Evolutionary conservation across 495 filamentous ascomycete genomes (phyloP), one percentile per base, ranked within the genome.

Genomic region (Hyaloscypha variabilis): DNA sequence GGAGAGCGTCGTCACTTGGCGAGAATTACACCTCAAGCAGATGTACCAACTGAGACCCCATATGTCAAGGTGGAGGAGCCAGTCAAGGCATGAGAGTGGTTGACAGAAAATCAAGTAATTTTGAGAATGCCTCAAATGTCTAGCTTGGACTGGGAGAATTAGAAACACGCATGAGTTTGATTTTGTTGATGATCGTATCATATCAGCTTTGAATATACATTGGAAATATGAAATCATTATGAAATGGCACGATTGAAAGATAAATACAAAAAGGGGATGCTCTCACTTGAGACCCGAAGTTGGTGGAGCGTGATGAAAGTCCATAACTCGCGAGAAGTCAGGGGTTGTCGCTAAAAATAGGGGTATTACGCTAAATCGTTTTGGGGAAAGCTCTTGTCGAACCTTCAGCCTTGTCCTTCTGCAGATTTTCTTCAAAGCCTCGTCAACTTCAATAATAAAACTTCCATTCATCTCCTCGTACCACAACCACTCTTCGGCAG

Each of bases 11-110:
- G 88, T 26, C 88, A 91, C 75, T 75, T 90, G 54, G 87, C 87
- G 3, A 76, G 89, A 53, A 85, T 91, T 62, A 90, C 88, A 6
- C 88, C 88, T 1, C 88, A 90, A 70, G 88, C 86, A 0, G 88
- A 90, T 74, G 28, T 8, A 8, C 70, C 70, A 23, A 65, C 39
- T 57, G 67, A 69, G 56, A 71, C 68, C 2, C 58, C 61, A 34
- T 61, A 63, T 62, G 59, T 66, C 8, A 21, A 29, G 36, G 4
- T 11, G 3, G 55, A 24, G 23, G 55, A 58, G 25, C 55, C 55
- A 1, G 55, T 39, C 25, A 58, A 58, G 26, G 25, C 26, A 8
- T 39, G 2, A 58, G 25, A 24, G 51, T 14, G 19, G 4, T 1
- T 14, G 3, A 0, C 13, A 4, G 0, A 11, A 4, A 3, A 1